Evolutionary conservation across 1,284 basidiomycete genomes (phyloP), one percentile per base, ranked within the genome.

Genomic region (Neonothopanus nambi): DNA sequence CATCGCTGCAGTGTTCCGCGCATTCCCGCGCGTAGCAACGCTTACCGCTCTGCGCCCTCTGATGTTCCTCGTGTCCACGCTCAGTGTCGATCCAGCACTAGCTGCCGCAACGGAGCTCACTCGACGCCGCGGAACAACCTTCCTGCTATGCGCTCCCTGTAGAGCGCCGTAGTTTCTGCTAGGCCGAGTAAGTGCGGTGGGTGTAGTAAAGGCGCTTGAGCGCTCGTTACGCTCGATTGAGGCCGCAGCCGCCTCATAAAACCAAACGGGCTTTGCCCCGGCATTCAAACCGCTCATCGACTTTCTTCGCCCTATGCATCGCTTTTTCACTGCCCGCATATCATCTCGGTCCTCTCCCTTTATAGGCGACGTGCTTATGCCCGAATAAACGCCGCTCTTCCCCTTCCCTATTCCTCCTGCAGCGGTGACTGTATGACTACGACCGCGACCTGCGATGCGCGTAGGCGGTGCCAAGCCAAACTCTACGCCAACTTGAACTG

Each of bases 221-320:
- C 51, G 40, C 0, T 63, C 60, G 2, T 61, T 54, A 12, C 58
- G 57, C 41, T 79, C 80, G 7, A 68, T 58, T 6, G 72, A 73
- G 15, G 80, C 75, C 24, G 76, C 65, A 2, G 72, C 72, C 2
- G 76, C 73, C 40, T 78, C 72, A 59, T 82, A 84, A 9, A 79
- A 69, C 82, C 82, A 82, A 7, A 65, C 64, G 5, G 68, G 67
- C 18, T 23, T 54, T 18, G 56, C 61, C 15, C 60, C 63, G 1
- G 41, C 52, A 28, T 68, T 50, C 3, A 67, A 60, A 4, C 71
- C 76, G 35, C 60, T 70, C 50, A 72, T 57, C 20, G 79, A 83
- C 59, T 77, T 79, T 55, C 78, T 73, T 47, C 81, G 67, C 12
- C 79, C 77, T 6, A 82, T 70, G 49, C 81, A 84, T 45, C 81